These are phyloP conservation scores for Parastagonospora avenae DNA, from an alignment of 2,329 filamentous ascomycete species.

Conservation along the genomic window DNA sequence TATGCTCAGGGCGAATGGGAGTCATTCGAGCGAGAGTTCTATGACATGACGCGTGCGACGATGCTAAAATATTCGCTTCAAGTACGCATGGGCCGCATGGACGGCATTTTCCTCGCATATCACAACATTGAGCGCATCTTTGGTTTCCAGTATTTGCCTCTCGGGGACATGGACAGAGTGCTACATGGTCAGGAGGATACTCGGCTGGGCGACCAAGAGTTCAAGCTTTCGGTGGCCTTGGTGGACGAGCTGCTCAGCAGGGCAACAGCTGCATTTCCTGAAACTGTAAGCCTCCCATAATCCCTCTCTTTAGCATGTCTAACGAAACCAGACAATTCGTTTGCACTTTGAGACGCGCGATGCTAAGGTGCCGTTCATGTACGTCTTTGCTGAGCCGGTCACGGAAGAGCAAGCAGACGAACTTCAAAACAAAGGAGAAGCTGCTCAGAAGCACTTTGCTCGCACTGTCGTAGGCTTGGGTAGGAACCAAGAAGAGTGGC, in stretches of 20 bases:
- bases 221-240: slow-evolving; percentile 77
- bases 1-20: slow-evolving; percentile 77
- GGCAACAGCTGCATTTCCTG: slow-evolving; percentile 75
- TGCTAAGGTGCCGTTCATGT: slow-evolving; percentile 70
- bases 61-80: slow-evolving; percentile 97
- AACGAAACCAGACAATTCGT: slow-evolving; percentile 64
- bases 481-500: slow-evolving; percentile 37
- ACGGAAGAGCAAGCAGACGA: slow-evolving; percentile 70
- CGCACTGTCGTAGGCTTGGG: slow-evolving; percentile 58
- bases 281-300: slow-evolving; percentile 52
- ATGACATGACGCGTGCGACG: slow-evolving; percentile 92
- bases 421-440: slow-evolving; percentile 73
- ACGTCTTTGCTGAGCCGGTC: slow-evolving; percentile 88
- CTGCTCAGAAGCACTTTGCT: slow-evolving; percentile 72
- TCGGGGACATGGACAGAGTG: slow-evolving; percentile 85
- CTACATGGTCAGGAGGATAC: slow-evolving; percentile 78
- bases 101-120: slow-evolving; percentile 95
- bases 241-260: slow-evolving; percentile 80
- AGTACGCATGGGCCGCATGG: slow-evolving; percentile 96
- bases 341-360: slow-evolving; percentile 81
- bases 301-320: slow-evolving; percentile 1
- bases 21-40: slow-evolving; percentile 94
- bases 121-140: slow-evolving; percentile 96
- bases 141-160: slow-evolving; percentile 91
- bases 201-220: slow-evolving; percentile 79